Base-by-base conservation (phyloP, 371 early-diverging fungal genomes). In the Sporodiniella umbellata region DNA sequence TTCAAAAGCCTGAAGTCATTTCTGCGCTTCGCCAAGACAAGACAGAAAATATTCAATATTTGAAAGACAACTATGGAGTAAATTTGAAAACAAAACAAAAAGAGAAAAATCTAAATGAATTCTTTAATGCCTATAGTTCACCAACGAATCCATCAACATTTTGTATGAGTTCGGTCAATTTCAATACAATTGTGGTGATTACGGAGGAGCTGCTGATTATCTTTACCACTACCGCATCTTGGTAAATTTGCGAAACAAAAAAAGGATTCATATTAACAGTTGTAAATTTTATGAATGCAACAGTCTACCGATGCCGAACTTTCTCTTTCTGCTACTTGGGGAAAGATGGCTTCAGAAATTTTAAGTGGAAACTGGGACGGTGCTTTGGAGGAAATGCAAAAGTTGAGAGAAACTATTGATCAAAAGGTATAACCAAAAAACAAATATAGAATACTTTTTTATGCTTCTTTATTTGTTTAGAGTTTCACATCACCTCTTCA, bases 291-390 rank as follows among this genome's bases (percentile, higher is more conserved):
- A 28, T 17, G 28, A 12, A 53, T 10, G 46, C 12, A 44, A 15
- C 64, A 85, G 90, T 91, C 93, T 12, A 89, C 90, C 18, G 93
- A 96, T 67, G 60, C 78, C 44, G 89, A 90, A 54, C 78, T 80
- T 30, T 86, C 86, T 58, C 72, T 89, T 42, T 86, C 85, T 52
- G 94, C 96, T 28, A 73, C 91, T 56, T 96, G 96, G 96, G 96
- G 96, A 51, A 96, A 95, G 70, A 83, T 96, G 56, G 94, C 93
- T 21, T 85, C 92, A n/a, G 96, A 96, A 57, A 96, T 96, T 56
- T 77, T 95, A 58, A 80, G 86, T 22, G 89, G 88, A 62, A 93
- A 94, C 85, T 94, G 94, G 94, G 93, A 93, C 37, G 83, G 76
- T 42, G 95, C 95, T 23, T 79, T 85, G 39, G 92, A 90, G 49